phyloP scores from a whole-genome alignment of 2,329 filamentous ascomycete species.

The Penicillium sp. region DNA sequence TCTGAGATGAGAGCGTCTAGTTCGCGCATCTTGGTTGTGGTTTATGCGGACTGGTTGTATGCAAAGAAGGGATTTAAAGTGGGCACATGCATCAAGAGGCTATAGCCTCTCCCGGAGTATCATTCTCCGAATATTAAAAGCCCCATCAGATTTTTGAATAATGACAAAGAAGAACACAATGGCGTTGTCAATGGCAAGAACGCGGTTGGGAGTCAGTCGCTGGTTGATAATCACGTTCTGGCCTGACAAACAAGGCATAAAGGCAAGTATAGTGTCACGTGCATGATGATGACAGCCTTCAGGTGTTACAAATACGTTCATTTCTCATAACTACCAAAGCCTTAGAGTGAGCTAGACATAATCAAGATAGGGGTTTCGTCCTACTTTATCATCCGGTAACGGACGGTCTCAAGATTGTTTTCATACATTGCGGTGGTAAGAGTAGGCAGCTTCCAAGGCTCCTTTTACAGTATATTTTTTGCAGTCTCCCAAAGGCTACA shows the following conservation, averaged over 20 bases:
- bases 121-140: background rate
- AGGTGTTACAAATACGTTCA: too few relatives aligned
- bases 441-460: too few relatives aligned
- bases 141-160: background rate
- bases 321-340: too few relatives aligned
- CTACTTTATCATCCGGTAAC: too few relatives aligned
- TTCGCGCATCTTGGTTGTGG: conserved; percentile 39
- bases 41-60: background rate
- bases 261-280: background rate
- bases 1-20: conserved; percentile 50
- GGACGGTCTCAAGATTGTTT: too few relatives aligned
- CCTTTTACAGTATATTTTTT: too few relatives aligned
- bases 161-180: background rate
- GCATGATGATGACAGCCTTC: background rate
- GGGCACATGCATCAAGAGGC: background rate
- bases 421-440: too few relatives aligned
- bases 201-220: background rate
- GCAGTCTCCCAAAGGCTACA: too few relatives aligned
- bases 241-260: background rate
- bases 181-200: background rate
- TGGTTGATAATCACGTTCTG: background rate
- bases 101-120: background rate
- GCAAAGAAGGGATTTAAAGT: background rate
- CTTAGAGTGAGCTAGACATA: too few relatives aligned
- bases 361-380: too few relatives aligned